phyloP scores from a whole-genome alignment of 78 protist genomes.

The Paulinella micropora region DNA sequence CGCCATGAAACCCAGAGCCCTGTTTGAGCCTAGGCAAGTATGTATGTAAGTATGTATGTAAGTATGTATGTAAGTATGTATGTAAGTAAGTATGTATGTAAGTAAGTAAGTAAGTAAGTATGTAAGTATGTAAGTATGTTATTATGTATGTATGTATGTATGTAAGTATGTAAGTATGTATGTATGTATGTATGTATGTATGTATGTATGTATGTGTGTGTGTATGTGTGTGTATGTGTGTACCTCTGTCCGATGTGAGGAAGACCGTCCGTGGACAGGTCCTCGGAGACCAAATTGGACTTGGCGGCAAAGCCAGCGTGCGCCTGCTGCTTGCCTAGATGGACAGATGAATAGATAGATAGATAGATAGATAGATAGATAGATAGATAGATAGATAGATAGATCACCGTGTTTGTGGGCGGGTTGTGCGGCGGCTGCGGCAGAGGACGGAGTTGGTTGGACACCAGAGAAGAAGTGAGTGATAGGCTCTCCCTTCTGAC shows the following conservation, averaged over 20 bases:
- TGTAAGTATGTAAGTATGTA: no score
- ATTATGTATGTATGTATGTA: no score
- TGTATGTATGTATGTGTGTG: slow-evolving; percentile 7
- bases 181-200: no score
- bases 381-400: no score
- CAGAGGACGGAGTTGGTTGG: not conserved
- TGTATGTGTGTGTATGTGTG: slow-evolving; percentile 31
- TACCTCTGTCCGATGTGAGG: slow-evolving; percentile 50
- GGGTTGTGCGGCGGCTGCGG: not conserved
- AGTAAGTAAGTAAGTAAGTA: no score
- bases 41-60: slow-evolving; percentile 17
- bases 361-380: no score
- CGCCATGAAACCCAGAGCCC: no score
- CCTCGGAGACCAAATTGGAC: not conserved
- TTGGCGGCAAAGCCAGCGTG: not conserved
- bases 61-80: not conserved
- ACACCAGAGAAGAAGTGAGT: not conserved
- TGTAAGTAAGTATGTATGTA: slow-evolving; percentile 17
- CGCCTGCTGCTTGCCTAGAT: not conserved
- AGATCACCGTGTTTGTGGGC: no score
- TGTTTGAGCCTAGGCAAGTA: slow-evolving; percentile 6
- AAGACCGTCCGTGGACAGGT: slow-evolving; percentile 49
- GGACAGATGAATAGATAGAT: no score
- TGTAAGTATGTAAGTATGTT: no score
- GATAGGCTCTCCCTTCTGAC: not conserved